Evolutionary conservation across 805 yeast species (phyloP), one percentile per base, ranked within the genome.

Genomic region (Yamadazyma nakazawae): DNA sequence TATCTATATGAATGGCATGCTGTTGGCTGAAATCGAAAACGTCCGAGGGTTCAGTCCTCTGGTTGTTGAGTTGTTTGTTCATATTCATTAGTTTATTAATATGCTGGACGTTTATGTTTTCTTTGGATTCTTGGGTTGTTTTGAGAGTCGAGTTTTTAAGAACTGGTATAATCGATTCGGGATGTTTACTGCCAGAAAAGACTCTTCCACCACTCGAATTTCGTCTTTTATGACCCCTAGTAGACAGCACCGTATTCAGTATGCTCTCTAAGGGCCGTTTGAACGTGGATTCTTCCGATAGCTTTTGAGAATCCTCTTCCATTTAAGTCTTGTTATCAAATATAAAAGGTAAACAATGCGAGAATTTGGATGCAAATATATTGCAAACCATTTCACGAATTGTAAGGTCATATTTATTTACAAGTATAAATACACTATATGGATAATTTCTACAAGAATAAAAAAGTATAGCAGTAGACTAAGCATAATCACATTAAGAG

Each of bases 1-100:
- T 37, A 19, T 36, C 41, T 8, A 37, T 10, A 31, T 31, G 11
- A 4, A 16, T 13, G 2, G 37, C 38, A 24, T n/a, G 24, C 16
- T 46, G 21, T 37, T 42, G 37, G 37, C 47, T 21, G 28, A 16
- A 37, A 5, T 36, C 32, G 14, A 43, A 43, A 12, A 12, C 14
- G 12, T 14, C 31, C 2, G 35, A 12, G 16, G 42, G 19, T 18
- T n/a, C 30, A 14, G 41, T 14, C 14, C 31, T 38, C 32, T 34
- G 42, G 14, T 11, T 17, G 16, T 37, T 44, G 37, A 43, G 35
- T 5, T 44, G 47, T 14, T 32, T 30, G 21, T 49, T 52, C 34
- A 54, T 42, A 25, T 51, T 54, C 19, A 56, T 51, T 13, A 56
- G 48, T 25, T 48, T 50, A 34, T 54, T 50, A 14, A 56, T 52